Base-by-base conservation (phyloP, 2,329 filamentous ascomycete genomes). In the Penicillium sp. region DNA sequence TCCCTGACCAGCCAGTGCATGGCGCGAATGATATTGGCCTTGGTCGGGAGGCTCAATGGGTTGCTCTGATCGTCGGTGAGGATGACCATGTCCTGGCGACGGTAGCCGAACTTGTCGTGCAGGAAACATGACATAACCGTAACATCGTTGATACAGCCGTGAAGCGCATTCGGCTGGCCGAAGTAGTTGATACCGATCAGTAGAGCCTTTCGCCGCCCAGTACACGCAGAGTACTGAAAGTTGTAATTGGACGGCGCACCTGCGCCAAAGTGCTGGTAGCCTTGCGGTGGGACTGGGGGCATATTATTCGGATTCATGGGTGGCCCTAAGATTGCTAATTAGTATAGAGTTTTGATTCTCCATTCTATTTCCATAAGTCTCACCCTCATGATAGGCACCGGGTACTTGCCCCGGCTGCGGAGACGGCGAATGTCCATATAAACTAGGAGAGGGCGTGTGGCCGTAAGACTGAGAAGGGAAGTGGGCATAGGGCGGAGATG, bases 1-100 rank as follows among this genome's bases (percentile, higher is more conserved):
- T 94, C 90, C 69, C 94, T 94, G 50, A 96, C 89, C n/a, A 97
- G 76, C 91, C 91, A 97, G 63, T 96, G 89, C 91, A 97, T 97
- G 20, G 91, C 91, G 42, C 91, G 80, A 14, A 97, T 69, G 45
- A 97, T 95, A 65, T 97, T 97, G 56, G 88, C 85, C 69, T 96
- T 96, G 6, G 88, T 95, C 1, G 91, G 91, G 68, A 95, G 85
- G 69, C 89, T 95, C 86, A 96, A 90, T n/a, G 88, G 88, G 61
- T 95, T 95, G 64, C 90, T 85, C 73, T 96, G 90, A 66, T 97
- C 91, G 62, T 97, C 91, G 27, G 91, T 96, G 64, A 97, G 78
- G 53, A 93, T 86, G 29, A 97, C 91, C 91, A 96, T 97, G 64
- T 97, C 91, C 70, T 96, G 90, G 47, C 89, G 78, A 70, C 89